A percentile compares a stretch with the other conserved stretches of the same genome.
phyloP scores from a whole-genome alignment of 192 early-diverging fungal genomes.

The Lunasporangiospora selenospora region DNA sequence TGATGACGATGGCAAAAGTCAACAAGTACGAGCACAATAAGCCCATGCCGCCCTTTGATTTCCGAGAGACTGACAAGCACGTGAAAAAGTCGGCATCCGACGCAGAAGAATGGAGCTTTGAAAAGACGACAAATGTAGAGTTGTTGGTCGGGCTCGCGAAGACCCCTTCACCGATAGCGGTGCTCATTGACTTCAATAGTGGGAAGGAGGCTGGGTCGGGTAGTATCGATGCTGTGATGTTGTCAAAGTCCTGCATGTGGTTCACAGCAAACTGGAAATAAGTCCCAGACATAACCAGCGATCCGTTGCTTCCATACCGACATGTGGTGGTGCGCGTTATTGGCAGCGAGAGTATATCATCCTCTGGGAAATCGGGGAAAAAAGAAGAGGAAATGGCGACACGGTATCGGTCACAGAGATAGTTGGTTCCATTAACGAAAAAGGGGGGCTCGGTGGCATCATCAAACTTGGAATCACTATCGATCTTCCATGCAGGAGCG shows the following conservation, averaged over 20 bases:
- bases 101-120: neutral
- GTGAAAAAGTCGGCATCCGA: neutral
- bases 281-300: neutral
- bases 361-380: constrained; percentile 13
- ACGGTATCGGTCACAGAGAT: too few species aligned
- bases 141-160: neutral
- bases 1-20: neutral
- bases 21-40: constrained; percentile 3
- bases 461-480: too few species aligned
- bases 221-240: constrained; percentile 2
- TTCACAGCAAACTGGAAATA: constrained; percentile 3
- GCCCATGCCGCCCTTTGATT: neutral
- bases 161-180: neutral
- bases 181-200: neutral
- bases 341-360: neutral
- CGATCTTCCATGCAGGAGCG: neutral
- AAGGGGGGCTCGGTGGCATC: too few species aligned
- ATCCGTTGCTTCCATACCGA: neutral
- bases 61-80: neutral
- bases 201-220: constrained; percentile 1
- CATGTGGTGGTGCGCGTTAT: neutral
- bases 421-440: too few species aligned
- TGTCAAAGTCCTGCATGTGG: constrained; percentile 4
- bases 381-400: too few species aligned
- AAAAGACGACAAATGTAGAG: neutral